Conservation (phyloP, 148 eudicot species). For the Chenopodium quinoa region DNA sequence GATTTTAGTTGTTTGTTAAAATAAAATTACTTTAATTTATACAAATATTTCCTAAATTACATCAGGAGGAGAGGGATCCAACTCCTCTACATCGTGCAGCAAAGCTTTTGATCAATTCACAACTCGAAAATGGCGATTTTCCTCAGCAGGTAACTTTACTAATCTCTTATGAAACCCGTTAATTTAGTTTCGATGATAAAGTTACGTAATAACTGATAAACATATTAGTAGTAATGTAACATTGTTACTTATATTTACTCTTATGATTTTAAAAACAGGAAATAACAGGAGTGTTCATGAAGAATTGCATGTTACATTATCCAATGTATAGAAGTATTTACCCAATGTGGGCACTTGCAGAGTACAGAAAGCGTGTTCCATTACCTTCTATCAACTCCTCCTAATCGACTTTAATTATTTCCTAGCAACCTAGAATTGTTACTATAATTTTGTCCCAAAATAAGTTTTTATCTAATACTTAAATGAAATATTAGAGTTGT, state of each 20-base stretch:
- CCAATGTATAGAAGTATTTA: constrained; percentile 6
- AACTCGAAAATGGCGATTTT: constrained; percentile 38
- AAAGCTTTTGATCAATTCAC: constrained; percentile 37
- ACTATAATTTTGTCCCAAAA: background rate
- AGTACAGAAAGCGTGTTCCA: constrained; percentile 5
- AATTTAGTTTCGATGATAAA: background rate
- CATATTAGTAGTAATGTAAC: too few relatives aligned
- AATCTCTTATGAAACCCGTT: background rate
- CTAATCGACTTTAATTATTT: background rate
- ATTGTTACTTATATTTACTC: background rate
- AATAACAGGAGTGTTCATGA: background rate
- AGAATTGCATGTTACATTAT: constrained; percentile 15
- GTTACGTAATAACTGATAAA: too few relatives aligned
- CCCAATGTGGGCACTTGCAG: constrained; percentile 8
- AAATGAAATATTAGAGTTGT: background rate
- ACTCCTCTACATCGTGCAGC: constrained; percentile 33
- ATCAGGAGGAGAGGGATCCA: constrained; percentile 5
- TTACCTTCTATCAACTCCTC: background rate
- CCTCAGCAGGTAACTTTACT: constrained; percentile 34
- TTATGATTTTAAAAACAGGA: background rate
- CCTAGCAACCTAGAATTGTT: background rate
- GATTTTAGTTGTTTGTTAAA: too few relatives aligned
- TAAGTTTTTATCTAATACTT: background rate
- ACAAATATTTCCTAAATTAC: background rate
- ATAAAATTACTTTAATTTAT: background rate